These are phyloP conservation scores for Apiotrichum veenhuisii DNA, from an alignment of 1,284 basidiomycete genomes.

Conservation along the genomic window DNA sequence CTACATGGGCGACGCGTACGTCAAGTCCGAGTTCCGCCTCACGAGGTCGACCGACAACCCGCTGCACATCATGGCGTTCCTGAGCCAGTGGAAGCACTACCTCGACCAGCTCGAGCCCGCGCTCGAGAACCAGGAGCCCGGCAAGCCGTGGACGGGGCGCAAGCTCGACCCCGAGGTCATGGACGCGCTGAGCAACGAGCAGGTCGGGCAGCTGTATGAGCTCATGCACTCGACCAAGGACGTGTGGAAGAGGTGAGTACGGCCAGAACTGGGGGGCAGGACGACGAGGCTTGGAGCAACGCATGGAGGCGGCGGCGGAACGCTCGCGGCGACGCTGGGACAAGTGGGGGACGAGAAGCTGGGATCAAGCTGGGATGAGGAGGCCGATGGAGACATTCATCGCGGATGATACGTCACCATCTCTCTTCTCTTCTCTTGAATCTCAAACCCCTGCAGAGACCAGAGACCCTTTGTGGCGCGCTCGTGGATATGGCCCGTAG, in stretches of 20 bases:
- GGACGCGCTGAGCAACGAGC: conserved; percentile 84
- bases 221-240: conserved; percentile 84
- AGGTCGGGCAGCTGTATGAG: conserved; percentile 85
- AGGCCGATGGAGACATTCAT: no score
- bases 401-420: no score
- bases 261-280: background rate
- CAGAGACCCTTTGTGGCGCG: no score
- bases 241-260: conserved; percentile 63
- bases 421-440: no score
- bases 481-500: no score
- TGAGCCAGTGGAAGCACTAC: conserved; percentile 89
- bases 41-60: conserved; percentile 78
- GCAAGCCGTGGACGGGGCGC: conserved; percentile 59
- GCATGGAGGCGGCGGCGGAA: background rate
- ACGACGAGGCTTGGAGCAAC: background rate
- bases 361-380: no score
- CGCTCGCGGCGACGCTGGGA: no score
- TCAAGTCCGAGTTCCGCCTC: conserved; percentile 82
- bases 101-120: conserved; percentile 61
- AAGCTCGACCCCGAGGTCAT: conserved; percentile 69
- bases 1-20: conserved; percentile 77
- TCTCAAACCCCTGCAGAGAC: no score
- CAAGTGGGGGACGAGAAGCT: no score
- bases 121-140: conserved; percentile 5
- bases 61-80: conserved; percentile 82